Base-by-base conservation (phyloP, 2,329 filamentous ascomycete genomes). In the Cryphonectria naterciae region DNA sequence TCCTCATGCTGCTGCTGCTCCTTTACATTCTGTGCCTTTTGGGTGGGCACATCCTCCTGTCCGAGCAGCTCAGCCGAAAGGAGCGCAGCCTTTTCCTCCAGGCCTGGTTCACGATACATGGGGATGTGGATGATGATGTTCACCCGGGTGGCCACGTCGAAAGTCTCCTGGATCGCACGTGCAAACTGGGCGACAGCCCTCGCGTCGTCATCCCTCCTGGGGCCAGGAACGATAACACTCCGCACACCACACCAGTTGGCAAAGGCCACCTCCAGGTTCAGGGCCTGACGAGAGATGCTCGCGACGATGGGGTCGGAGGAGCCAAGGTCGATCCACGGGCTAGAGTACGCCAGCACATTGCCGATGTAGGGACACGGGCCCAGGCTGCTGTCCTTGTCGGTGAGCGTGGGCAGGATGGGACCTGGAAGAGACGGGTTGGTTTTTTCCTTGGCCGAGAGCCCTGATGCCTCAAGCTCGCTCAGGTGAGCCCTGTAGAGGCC, bases 241-340 rank as follows among this genome's bases (percentile, higher is more conserved):
- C 91, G 90, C 64, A 96, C 88, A 49, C 97, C 97, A 77, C 94
- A 98, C 82, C 98, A 99, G 73, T 94, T 95, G 74, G 97, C 96
- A 82, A 98, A 99, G 65, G 94, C 93, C 64, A 98, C 88, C 79
- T 99, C 96, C 54, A 97, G 86, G 78, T 94, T 94, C 74, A 99
- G 85, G 8, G 97, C 92, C 81, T 98, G 95, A 61, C 93, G 90
- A 49, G 95, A 98, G 71, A 98, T 87, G 79, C 93, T 93, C 10
- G 94, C 90, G 73, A 98, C 91, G 73, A 95, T 81, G 8, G 94
- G 93, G 79, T 98, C 92, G 1, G 90, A 83, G 2, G 95, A 97
- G 76, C 91, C 92, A 17, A 98, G 83, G 78, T 98, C 95, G 75
- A 97, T 95, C 95, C 95, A 98, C 7, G 93, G 88, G 80, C 94